A percentile compares a stretch with the other conserved stretches of the same genome.
These are phyloP conservation scores for Monilinia polystroma DNA, from an alignment of 2,329 filamentous ascomycete genomes.

Conservation along the genomic window DNA sequence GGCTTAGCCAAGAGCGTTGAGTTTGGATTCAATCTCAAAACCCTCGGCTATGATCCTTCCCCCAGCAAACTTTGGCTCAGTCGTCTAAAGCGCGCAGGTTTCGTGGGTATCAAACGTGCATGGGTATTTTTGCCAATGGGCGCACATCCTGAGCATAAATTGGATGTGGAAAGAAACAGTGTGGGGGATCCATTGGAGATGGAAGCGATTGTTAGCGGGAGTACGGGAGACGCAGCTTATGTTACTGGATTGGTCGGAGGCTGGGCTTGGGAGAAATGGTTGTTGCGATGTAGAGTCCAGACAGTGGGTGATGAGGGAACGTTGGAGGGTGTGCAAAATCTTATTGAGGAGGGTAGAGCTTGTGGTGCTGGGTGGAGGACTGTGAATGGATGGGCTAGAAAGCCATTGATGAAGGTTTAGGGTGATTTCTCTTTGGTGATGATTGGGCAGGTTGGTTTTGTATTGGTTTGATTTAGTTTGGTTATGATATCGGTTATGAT, in stretches of 20 bases:
- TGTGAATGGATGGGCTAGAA: constrained; percentile 63
- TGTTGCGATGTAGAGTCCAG: constrained; percentile 83
- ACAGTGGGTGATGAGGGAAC: constrained; percentile 69
- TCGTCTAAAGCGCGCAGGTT: constrained; percentile 72
- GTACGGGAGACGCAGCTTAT: constrained; percentile 68
- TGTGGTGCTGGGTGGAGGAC: constrained; percentile 60
- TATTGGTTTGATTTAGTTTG: constrained; percentile 1
- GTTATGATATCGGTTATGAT: constrained; percentile 6
- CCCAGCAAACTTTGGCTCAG: constrained; percentile 80
- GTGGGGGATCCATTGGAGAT: constrained; percentile 50
- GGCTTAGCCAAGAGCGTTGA: constrained; percentile 84
- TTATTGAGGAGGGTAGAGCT: constrained; percentile 62
- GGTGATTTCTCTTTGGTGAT: background rate
- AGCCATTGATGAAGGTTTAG: constrained; percentile 46
- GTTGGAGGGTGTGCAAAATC: constrained; percentile 58
- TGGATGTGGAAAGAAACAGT: constrained; percentile 43
- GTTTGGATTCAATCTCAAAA: constrained; percentile 87
- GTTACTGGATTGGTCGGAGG: constrained; percentile 80
- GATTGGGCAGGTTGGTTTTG: background rate
- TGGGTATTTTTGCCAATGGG: constrained; percentile 92
- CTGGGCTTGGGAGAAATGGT: constrained; percentile 96
- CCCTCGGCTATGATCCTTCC: constrained; percentile 81
- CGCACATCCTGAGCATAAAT: constrained; percentile 46
- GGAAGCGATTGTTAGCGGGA: constrained; percentile 65
- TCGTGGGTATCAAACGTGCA: constrained; percentile 74